Base-by-base conservation (phyloP, 2,329 filamentous ascomycete species). In the Fusarium tjaetaba region DNA sequence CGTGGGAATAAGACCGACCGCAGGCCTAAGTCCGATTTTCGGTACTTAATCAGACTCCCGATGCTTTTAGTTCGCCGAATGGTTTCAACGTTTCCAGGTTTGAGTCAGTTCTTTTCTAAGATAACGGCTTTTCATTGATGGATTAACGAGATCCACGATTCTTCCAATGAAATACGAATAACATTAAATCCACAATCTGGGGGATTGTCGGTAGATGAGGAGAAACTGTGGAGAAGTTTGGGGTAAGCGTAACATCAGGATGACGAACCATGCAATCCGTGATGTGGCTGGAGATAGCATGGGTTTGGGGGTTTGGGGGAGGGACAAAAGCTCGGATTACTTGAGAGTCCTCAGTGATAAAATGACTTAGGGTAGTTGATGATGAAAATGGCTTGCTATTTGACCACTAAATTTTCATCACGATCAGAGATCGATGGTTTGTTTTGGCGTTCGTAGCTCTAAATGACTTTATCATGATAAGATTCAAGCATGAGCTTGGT, bases 171-270 rank as follows among this genome's bases (percentile, higher is more conserved):
- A 18, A 32, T 32, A 13, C 22, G n/a, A 11, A 24, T 7, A n/a
- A 16, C 16, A 24, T 39, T 62, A 34, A 26, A 38, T 51, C 38
- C 46, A 46, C 24, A 24, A 41, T 28, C 41, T 39, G 49, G 62
- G 62, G 57, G 38, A 39, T 56, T 55, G 30, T 34, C 38, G 42
- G 18, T 28, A 36, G 34, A 34, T 70, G 67, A 58, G 65, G 58
- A 56, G 67, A 70, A 39, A 55, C 32, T 70, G 65, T 70, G 65
- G 67, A 32, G 67, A 70, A 39, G 26, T 28, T 45, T 42, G 67
- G 67, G 58, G 67, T 70, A 70, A 58, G 28, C 36, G 64, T 38
- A 26, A 26, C 34, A 32, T 46, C 49, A 69, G 39, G 49, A 56
- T 51, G 28, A 30, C 26, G 14, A 53, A 28, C 61, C 46, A 38